Evolutionary conservation across 805 yeast genomes (phyloP), one percentile per base, ranked within the genome.

Genomic region (Zygotorulaspora chibaensis): DNA sequence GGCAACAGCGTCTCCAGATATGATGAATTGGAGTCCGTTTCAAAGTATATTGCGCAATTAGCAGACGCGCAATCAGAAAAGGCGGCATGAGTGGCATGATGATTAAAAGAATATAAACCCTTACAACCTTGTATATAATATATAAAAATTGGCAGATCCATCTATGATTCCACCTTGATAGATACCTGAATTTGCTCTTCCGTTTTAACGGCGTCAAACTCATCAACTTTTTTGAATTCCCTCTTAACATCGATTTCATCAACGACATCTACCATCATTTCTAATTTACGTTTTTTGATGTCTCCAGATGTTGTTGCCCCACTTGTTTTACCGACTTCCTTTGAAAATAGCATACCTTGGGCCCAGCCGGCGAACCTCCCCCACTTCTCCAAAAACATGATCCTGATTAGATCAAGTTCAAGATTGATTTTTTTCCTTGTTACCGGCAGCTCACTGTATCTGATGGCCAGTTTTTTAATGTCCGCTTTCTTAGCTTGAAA

Each of bases 341-440:
- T 87, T 0, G 97, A 84, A 66, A 90, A 90, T 46, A 90, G 71
- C 9, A 91, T 88, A n/a, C 91, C 84, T 59, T 91, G 99, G 0
- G 98, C 98, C 99, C 99, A 93, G 0, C 99, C 99, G 1, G 99
- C 97, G 61, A 84, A 85, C 1, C 77, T 77, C 0, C 96, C 97
- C 91, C 96, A 93, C 36, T 81, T 67, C 0, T 73, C 72, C 37
- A 75, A 72, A 61, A 91, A 82, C 60, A 74, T 77, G 8, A 60
- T 57, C 36, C 88, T 72, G 6, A 88, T 83, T 17, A 73, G 70
- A 33, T 69, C 75, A 9, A 66, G 43, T 39, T 66, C 68, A 8
- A 54, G 43, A 39, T 63, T 63, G 13, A 54, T 62, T 58, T 56
- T 71, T 65, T 36, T 62, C 25, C 55, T 59, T 1, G 65, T 61